Conservation (phyloP, 352 stramenopile species). For the Thalassiosira mediterranea region DNA sequence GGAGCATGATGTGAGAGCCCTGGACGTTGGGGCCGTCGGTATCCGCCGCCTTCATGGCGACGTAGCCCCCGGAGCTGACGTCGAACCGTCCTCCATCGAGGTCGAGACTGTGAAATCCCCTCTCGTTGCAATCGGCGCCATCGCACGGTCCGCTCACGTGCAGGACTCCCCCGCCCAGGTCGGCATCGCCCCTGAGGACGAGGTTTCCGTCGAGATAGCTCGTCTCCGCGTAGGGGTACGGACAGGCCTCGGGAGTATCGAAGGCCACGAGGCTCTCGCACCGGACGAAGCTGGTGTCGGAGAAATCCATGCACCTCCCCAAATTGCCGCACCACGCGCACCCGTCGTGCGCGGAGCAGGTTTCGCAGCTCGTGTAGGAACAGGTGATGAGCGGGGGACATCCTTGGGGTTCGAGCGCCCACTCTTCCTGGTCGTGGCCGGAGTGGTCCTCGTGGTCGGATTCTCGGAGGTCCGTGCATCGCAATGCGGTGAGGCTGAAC, state of each 20-base stretch:
- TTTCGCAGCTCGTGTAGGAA: slow-evolving; percentile 33
- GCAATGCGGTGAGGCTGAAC: slow-evolving; percentile 35
- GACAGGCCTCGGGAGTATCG: slow-evolving; percentile 22
- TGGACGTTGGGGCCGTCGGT: slow-evolving; percentile 24
- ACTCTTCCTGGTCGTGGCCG: slow-evolving; percentile 22
- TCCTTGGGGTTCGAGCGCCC: slow-evolving; percentile 19
- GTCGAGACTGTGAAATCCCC: slow-evolving; percentile 36
- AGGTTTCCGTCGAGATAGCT: slow-evolving; percentile 39
- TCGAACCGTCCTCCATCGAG: slow-evolving; percentile 47
- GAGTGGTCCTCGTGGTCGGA: not conserved
- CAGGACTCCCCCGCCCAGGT: slow-evolving; percentile 24
- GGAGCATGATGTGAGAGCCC: slow-evolving; percentile 32
- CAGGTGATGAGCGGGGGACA: slow-evolving; percentile 37
- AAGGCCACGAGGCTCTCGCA: slow-evolving; percentile 36
- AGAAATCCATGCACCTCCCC: slow-evolving; percentile 26
- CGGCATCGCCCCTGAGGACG: slow-evolving; percentile 26
- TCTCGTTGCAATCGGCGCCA: slow-evolving; percentile 21
- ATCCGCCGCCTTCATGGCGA: slow-evolving; percentile 35
- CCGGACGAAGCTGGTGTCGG: slow-evolving; percentile 29
- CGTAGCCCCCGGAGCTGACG: slow-evolving; percentile 23
- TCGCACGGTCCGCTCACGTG: slow-evolving; percentile 46
- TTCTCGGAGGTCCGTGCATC: slow-evolving; percentile 9
- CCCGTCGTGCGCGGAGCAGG: slow-evolving; percentile 10
- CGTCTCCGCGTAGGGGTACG: slow-evolving; percentile 28
- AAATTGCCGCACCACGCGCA: slow-evolving; percentile 44